phyloP scores from a whole-genome alignment of 768 basidiomycete species.

The Daedalea quercina region DNA sequence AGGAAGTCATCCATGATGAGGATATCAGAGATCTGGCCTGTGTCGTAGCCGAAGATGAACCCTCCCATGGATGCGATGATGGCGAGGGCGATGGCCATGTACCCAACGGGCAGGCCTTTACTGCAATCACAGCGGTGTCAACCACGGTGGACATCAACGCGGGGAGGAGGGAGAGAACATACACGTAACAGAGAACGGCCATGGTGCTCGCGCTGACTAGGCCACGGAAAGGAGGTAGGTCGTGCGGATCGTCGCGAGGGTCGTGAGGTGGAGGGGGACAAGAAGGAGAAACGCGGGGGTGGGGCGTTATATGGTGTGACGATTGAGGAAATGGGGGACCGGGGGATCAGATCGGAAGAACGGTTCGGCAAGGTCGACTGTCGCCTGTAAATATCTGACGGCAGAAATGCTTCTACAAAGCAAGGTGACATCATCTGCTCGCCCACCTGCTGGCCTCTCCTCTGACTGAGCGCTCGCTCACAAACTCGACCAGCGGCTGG shows the following conservation, averaged over 20 bases:
- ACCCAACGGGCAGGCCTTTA: slow-evolving; percentile 55
- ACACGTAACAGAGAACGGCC: slow-evolving; percentile 25
- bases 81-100: slow-evolving; percentile 58
- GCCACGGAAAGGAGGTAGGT: neutral
- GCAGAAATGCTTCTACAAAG: too few species aligned
- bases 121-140: slow-evolving; percentile 23
- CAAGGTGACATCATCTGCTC: too few species aligned
- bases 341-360: neutral
- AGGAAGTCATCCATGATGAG: slow-evolving; percentile 66
- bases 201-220: slow-evolving; percentile 9
- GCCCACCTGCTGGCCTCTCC: too few species aligned
- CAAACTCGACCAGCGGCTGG: too few species aligned
- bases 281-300: neutral
- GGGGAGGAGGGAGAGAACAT: slow-evolving; percentile 1
- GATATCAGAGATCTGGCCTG: slow-evolving; percentile 75
- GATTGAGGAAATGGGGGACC: neutral
- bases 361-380: neutral
- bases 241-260: neutral
- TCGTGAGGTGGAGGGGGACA: neutral
- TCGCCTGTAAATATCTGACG: neutral
- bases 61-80: slow-evolving; percentile 68
- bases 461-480: too few species aligned
- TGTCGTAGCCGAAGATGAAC: slow-evolving; percentile 41
- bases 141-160: neutral
- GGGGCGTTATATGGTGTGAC: neutral